Conservation (phyloP, 768 basidiomycete species). For the Hydnomerulius pinastri region DNA sequence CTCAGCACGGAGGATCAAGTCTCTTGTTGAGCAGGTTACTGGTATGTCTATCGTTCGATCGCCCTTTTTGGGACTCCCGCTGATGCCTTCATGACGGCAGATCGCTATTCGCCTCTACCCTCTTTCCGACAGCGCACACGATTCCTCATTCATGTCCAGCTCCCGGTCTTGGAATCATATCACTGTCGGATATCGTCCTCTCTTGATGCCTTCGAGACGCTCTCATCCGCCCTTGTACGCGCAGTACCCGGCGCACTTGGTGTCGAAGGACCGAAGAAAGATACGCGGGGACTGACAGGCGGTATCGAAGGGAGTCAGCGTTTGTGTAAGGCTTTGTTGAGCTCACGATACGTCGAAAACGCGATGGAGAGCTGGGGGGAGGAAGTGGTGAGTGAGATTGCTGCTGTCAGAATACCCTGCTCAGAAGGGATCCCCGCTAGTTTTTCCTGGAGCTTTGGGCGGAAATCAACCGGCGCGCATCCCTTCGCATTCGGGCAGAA, state of each 20-base stretch:
- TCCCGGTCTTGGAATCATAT: conserved; percentile 82
- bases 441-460: conserved; percentile 92
- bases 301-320: conserved; percentile 85
- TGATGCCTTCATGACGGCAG: conserved; percentile 40
- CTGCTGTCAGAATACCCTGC: neutral
- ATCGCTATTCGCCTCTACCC: conserved; percentile 90
- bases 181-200: conserved; percentile 77
- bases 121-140: conserved; percentile 72
- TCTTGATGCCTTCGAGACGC: conserved; percentile 90
- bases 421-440: conserved; percentile 40
- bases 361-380: conserved; percentile 86
- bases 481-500: conserved; percentile 56
- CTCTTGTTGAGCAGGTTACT: conserved; percentile 89
- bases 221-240: conserved; percentile 85
- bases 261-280: conserved; percentile 44
- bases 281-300: conserved; percentile 68
- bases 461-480: conserved; percentile 65
- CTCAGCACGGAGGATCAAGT: conserved; percentile 81
- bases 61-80: conserved; percentile 1
- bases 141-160: conserved; percentile 83
- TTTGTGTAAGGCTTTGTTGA: conserved; percentile 83
- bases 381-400: conserved; percentile 65
- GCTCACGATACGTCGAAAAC: conserved; percentile 69
- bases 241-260: conserved; percentile 91
- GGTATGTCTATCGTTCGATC: conserved; percentile 44